These are phyloP conservation scores for Arabidopsis hybrid DNA, from an alignment of 441 rosid genomes.

Conservation along the genomic window DNA sequence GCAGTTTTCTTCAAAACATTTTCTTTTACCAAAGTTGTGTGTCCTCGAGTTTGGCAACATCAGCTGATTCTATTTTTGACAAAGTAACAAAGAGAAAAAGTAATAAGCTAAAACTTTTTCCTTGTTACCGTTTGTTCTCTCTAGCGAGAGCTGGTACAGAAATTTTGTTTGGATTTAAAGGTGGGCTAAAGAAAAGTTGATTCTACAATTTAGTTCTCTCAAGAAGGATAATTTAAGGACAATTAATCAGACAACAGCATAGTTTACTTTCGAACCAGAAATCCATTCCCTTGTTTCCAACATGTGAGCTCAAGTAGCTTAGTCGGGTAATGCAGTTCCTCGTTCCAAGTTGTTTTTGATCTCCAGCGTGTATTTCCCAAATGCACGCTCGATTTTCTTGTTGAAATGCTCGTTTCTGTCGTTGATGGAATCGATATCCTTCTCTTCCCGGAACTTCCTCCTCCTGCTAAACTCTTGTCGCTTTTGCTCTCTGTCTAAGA, in stretches of 20 bases:
- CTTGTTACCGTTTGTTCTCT: neutral
- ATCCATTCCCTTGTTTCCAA: slow-evolving; percentile 1
- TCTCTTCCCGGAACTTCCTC: slow-evolving; percentile 87
- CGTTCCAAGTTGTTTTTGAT: slow-evolving; percentile 95
- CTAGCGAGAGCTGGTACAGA: neutral
- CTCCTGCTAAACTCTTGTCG: slow-evolving; percentile 83
- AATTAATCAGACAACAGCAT: neutral
- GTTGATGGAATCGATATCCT: slow-evolving; percentile 95
- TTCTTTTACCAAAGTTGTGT: too few relatives aligned
- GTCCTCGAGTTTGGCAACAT: neutral
- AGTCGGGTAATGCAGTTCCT: slow-evolving; percentile 95
- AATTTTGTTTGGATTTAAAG: neutral
- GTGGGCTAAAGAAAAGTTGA: neutral
- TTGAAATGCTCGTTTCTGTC: slow-evolving; percentile 98
- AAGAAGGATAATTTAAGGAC: neutral
- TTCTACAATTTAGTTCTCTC: slow-evolving; percentile 23
- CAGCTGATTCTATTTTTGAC: neutral
- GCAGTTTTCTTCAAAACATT: too few relatives aligned
- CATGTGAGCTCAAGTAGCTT: slow-evolving; percentile 40
- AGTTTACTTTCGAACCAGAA: slow-evolving; percentile 21
- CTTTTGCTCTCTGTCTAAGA: slow-evolving; percentile 75
- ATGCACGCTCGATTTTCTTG: slow-evolving; percentile 93
- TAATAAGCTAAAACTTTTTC: neutral
- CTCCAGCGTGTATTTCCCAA: slow-evolving; percentile 89
- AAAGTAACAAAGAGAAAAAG: neutral